Base-by-base conservation (phyloP, 1,284 basidiomycete genomes). In the Mycena citricolor region DNA sequence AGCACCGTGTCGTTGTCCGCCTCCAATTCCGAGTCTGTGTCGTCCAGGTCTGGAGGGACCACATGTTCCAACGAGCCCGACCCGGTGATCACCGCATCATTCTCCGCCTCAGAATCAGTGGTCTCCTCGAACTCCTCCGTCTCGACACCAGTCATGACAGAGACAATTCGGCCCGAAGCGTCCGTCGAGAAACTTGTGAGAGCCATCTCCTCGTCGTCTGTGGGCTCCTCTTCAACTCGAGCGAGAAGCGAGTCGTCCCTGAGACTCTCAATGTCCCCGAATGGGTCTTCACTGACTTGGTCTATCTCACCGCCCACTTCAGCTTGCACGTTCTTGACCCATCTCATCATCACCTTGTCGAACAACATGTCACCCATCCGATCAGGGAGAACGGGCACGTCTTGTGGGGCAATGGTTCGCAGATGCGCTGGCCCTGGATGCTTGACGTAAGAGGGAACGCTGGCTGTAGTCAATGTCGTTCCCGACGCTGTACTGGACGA, bases 281-380 rank as follows among this genome's bases (percentile, higher is more conserved):
- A 94, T 14, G 87, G 84, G 67, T 92, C 91, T 52, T 86, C 88
- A 56, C 86, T 91, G 44, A 77, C 77, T 32, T 73, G 78, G 21
- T 59, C 60, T 12, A 20, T 22, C 29, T 66, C 66, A 13, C 68
- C 73, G 28, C 60, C 57, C 31, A 71, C 70, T 33, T 72, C 73
- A 23, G 55, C 22, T 61, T 47, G 37, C 33, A 52, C 52, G 30
- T 66, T 79, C 63, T 84, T 86, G 36, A 93, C 81, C 93, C 93
- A 97, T 52, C 79, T 79, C 81, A 89, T 88, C 62, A 79, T 73
- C 26, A 74, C 74, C 44, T 74, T 79, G 65, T 95, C 93, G 55
- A 84, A 93, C 29, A 89, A 69, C 92, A 97, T 94, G 58, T 81
- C 80, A 1, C 91, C 91, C 32, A 93, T 80, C 38, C 81, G 73